A percentile compares a stretch with the other conserved stretches of the same genome.
These are phyloP conservation scores for Penicillium paradoxum DNA, from an alignment of 495 filamentous ascomycete genomes.

Conservation along the genomic window DNA sequence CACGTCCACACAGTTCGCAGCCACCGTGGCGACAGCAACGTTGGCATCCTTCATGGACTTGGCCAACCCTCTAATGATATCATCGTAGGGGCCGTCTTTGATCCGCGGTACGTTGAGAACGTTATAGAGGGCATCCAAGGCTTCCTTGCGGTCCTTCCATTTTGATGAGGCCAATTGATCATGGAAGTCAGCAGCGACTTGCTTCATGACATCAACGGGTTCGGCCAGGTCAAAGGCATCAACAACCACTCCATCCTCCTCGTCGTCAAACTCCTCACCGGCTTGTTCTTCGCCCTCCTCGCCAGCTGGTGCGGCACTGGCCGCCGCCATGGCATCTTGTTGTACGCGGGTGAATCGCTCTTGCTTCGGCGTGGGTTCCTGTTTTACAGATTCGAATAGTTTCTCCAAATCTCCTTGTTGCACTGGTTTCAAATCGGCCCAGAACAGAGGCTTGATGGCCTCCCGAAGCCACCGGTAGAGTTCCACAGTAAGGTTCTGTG, in stretches of 20 bases:
- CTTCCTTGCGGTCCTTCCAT: conserved; percentile 98
- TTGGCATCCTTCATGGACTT: conserved; percentile 99
- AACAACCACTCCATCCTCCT: conserved; percentile 65
- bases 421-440: conserved; percentile 89
- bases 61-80: conserved; percentile 74
- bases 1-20: conserved; percentile 88
- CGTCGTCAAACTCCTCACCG: conserved; percentile 60
- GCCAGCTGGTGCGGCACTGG: conserved; percentile 54
- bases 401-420: conserved; percentile 94
- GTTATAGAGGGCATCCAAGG: conserved; percentile 73
- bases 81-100: conserved; percentile 83
- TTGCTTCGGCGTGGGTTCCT: conserved; percentile 83
- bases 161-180: conserved; percentile 84
- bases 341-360: conserved; percentile 85
- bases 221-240: conserved; percentile 87
- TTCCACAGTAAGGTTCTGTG: conserved; percentile 86
- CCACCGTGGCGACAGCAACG: conserved; percentile 86
- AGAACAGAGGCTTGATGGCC: conserved; percentile 97
- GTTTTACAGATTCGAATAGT: conserved; percentile 86
- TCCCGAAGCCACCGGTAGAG: conserved; percentile 97
- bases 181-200: conserved; percentile 72
- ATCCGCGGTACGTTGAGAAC: conserved; percentile 83
- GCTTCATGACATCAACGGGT: conserved; percentile 81
- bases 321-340: conserved; percentile 71
- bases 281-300: conserved; percentile 46